Base-by-base conservation (phyloP, 2,329 filamentous ascomycete genomes). In the Pyrenochaeta sp. region DNA sequence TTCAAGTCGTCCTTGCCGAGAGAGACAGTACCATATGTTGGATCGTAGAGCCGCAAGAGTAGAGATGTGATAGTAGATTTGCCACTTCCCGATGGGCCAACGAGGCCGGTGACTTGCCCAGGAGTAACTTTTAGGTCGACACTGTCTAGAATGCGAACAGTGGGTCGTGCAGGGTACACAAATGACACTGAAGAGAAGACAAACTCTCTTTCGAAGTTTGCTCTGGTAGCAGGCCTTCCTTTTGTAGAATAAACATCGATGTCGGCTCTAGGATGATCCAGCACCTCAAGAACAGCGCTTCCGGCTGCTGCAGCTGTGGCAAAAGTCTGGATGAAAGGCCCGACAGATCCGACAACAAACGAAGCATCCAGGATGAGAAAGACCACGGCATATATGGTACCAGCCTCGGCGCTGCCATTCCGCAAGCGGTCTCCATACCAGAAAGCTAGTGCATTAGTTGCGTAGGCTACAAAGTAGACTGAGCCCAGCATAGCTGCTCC, bases 351-450 rank as follows among this genome's bases (percentile, higher is more conserved):
- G 17, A 87, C 74, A 22, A 87, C 77, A 35, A 87, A 81, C 7
- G 82, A 83, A 18, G 82, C 82, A 51, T 87, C 84, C 1, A 86
- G 75, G 8, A 86, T 80, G 20, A 87, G 72, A 39, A 86, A 83
- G 9, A 86, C 82, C 20, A 86, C 83, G 0, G 83, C 84, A 53
- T 86, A 86, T 11, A 84, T 74, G 1, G 78, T 80, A 22, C 79
- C 78, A 18, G 77, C 78, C 45, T 68, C 65, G 2, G 59, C 61
- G 43, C 55, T 59, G 11, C 53, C 58, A 17, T 55, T 18, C 13
- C 64, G 56, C 23, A 68, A 39, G 17, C 53, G 61, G 34, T 68
- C 56, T 7, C 75, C 75, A 15, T 76, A 67, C 62, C 71, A 78
- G 36, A 77, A 78, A 0, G 75, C 75, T 22, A 78, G 57, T 6